Percentiles rank a stretch among this genome's conserved stretches.
Conservation (phyloP, 2,329 filamentous ascomycete genomes). For the Penicillium sclerotigenum region DNA sequence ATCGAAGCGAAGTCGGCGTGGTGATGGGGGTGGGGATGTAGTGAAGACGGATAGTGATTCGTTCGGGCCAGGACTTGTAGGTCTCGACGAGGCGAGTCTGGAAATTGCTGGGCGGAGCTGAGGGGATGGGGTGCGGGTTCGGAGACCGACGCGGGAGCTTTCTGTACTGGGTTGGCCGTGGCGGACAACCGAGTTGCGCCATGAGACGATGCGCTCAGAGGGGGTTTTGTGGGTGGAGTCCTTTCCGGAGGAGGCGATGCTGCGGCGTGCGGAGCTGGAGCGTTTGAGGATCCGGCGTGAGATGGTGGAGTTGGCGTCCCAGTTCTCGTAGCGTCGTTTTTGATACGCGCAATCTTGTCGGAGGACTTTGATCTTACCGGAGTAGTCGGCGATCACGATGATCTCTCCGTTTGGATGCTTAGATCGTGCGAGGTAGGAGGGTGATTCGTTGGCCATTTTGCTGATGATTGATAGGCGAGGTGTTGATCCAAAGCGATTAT, state of each 20-base stretch:
- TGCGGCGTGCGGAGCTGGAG: slow-evolving; percentile 56
- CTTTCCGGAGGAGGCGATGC: slow-evolving; percentile 46
- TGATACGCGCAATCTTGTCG: slow-evolving; percentile 85
- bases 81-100: slow-evolving; percentile 18
- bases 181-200: slow-evolving; percentile 69
- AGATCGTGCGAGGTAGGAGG: slow-evolving; percentile 72
- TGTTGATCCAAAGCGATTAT: slow-evolving; percentile 32
- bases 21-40: slow-evolving; percentile 28
- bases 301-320: slow-evolving; percentile 74
- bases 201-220: slow-evolving; percentile 79
- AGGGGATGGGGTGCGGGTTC: slow-evolving; percentile 49
- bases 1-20: slow-evolving; percentile 24
- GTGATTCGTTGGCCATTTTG: slow-evolving; percentile 62
- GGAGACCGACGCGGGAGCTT: slow-evolving; percentile 31
- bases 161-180: slow-evolving; percentile 52
- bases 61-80: slow-evolving; percentile 25
- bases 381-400: slow-evolving; percentile 84
- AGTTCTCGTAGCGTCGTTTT: slow-evolving; percentile 72
- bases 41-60: slow-evolving; percentile 29
- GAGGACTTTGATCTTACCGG: slow-evolving; percentile 88
- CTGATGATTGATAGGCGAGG: slow-evolving; percentile 34
- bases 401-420: slow-evolving; percentile 81
- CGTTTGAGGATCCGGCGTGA: slow-evolving; percentile 61
- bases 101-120: slow-evolving; percentile 34
- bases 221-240: slow-evolving; percentile 48